Evolutionary conservation across 257 asterid genomes (phyloP).

Genomic region (Gynochthodes officinalis): DNA sequence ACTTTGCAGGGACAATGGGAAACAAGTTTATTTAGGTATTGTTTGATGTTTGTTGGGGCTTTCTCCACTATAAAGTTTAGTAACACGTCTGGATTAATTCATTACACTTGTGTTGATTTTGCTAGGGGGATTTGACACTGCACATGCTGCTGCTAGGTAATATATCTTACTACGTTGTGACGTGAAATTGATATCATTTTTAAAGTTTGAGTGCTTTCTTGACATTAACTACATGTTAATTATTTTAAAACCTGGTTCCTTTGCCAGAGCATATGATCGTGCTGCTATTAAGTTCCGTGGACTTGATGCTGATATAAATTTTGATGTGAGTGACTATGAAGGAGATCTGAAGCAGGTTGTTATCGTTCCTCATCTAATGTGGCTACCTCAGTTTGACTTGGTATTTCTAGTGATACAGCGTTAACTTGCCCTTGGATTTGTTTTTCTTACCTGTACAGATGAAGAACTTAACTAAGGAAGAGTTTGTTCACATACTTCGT

Average conservation of each 20-base stretch:
- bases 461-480: conserved; percentile 82
- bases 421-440: conserved; percentile 8
- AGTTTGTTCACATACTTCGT: conserved; percentile 88
- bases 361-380: background rate
- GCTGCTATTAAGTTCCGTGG: conserved; percentile 96
- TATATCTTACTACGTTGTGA: background rate
- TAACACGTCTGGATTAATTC: background rate
- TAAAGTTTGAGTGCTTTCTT: conserved; percentile 11
- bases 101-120: conserved; percentile 6
- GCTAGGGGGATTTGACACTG: conserved; percentile 97
- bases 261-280: conserved; percentile 85
- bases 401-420: background rate
- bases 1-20: conserved; percentile 87
- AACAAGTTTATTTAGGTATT: conserved; percentile 91
- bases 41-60: background rate
- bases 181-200: conserved; percentile 6
- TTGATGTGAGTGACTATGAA: conserved; percentile 65
- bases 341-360: conserved; percentile 79
- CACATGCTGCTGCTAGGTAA: conserved; percentile 96
- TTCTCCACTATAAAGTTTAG: background rate
- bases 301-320: conserved; percentile 88
- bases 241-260: conserved; percentile 20
- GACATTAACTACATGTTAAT: background rate
- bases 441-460: conserved; percentile 41
- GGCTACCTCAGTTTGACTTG: background rate